phyloP scores from a whole-genome alignment of 371 early-diverging fungal genomes.

The Batkoa obscura region DNA sequence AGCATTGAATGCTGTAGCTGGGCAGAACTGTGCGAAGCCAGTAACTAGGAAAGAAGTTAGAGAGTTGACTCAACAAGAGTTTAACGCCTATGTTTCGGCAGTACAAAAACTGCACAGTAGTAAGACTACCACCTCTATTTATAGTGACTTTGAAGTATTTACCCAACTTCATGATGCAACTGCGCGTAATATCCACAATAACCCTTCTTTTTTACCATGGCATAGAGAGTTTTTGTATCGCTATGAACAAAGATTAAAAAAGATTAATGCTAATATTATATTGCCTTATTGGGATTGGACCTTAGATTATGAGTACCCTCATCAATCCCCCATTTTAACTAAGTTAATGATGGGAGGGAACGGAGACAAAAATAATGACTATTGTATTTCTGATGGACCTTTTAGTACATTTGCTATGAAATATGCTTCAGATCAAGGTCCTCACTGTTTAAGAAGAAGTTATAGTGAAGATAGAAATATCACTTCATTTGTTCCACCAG shows the following conservation, averaged over 20 bases:
- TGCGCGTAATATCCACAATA: not conserved
- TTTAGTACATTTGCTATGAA: no score
- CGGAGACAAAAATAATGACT: conserved; percentile 1
- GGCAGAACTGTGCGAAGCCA: not conserved
- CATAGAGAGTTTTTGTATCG: not conserved
- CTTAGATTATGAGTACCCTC: not conserved
- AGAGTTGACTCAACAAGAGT: not conserved
- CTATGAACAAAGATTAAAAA: not conserved
- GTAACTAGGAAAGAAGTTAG: not conserved
- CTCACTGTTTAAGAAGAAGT: not conserved
- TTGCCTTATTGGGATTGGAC: conserved; percentile 8
- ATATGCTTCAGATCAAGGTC: not conserved
- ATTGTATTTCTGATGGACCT: not conserved
- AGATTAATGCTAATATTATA: not conserved
- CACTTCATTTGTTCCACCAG: not conserved
- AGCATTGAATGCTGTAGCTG: no score
- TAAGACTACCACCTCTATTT: no score
- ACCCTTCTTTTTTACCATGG: conserved; percentile 6
- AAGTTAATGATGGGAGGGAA: conserved; percentile 9
- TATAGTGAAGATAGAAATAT: not conserved
- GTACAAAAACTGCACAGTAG: not conserved
- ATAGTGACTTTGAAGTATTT: not conserved
- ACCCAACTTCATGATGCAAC: not conserved
- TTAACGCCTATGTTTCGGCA: not conserved
- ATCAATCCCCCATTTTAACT: conserved; percentile 5